Base-by-base conservation (phyloP, 1,284 basidiomycete genomes). In the Rhodotorula sp. region DNA sequence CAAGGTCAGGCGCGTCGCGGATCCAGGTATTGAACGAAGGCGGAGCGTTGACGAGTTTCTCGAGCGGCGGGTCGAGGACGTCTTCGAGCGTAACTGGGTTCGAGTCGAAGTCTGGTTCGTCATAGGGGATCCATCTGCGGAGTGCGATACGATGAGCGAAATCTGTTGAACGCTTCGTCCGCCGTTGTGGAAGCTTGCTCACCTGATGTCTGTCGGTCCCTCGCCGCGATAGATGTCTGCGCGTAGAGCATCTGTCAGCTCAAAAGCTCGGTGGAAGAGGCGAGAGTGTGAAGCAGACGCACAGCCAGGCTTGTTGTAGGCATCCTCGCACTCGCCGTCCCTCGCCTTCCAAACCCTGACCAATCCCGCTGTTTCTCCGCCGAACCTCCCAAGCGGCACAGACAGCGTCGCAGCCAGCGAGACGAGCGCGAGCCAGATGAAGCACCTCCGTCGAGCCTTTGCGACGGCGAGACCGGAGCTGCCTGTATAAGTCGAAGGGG, bases 211-310 rank as follows among this genome's bases (percentile, higher is more conserved):
- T 10, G 55, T 44, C 24, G 34, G 37, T 16, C 37, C 22, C n/a
- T 44, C 15, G 6, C 55, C 55, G 22, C 55, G 34, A n/a, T 40
- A 57, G 34, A 44, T 57, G n/a, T 57, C 55, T 57, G 54, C 54
- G n/a, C 22, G 4, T 2, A 20, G 31, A 10, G 20, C 18, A n/a
- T n/a, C n/a, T n/a, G n/a, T n/a, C n/a, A n/a, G n/a, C n/a, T n/a
- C n/a, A n/a, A n/a, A n/a, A n/a, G n/a, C n/a, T n/a, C n/a, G n/a
- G n/a, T n/a, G n/a, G 54, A 22, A 4, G 9, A 24, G n/a, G 9
- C 55, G 34, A 5, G 10, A 1, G 22, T 5, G 37, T 16, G 2
- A 2, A 26, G 2, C 11, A 0, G 11, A 56, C 55, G 16, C n/a
- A 44, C 55, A 57, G 1, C 55, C 55, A 4, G 37, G 37, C 20